Evolutionary conservation across 305 asterid genomes (phyloP).

Genomic region (Fraxinus dipetala): DNA sequence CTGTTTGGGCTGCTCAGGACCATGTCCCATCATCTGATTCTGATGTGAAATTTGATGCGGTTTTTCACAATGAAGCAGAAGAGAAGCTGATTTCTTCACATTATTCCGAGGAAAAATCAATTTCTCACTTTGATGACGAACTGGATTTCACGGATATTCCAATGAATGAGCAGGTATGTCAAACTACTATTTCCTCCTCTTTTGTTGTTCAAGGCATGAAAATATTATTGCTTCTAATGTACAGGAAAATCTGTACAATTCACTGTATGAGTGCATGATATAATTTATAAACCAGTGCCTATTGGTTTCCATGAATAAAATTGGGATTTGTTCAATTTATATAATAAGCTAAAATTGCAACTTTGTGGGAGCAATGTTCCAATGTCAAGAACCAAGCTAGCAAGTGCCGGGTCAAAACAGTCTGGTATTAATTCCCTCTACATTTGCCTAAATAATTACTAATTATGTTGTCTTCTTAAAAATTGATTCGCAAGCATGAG

Average conservation of each 20-base stretch:
- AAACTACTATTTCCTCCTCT: not conserved
- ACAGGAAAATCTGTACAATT: conserved; percentile 3
- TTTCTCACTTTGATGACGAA: conserved; percentile 29
- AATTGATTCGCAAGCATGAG: conserved; percentile 2
- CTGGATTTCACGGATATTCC: conserved; percentile 31
- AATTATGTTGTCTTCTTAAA: not conserved
- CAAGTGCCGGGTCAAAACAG: not conserved
- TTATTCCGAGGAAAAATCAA: conserved; percentile 38
- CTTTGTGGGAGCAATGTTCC: not conserved
- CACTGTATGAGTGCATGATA: not conserved
- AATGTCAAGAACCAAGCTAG: conserved; percentile 9
- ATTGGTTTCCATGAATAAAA: not conserved
- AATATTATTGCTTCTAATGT: conserved; percentile 12
- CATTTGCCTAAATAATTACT: not conserved
- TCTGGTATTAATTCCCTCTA: not conserved
- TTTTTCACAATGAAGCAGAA: conserved; percentile 30
- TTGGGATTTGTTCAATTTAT: not conserved
- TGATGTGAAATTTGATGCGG: conserved; percentile 25
- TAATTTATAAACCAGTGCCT: conserved; percentile 14
- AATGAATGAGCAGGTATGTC: conserved; percentile 48
- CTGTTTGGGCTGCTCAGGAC: conserved; percentile 21
- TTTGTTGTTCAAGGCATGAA: not conserved
- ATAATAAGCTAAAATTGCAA: not conserved
- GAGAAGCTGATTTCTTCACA: conserved; percentile 36
- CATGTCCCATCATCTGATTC: not conserved